Conservation (phyloP, 2,329 filamentous ascomycete genomes). For the Zasmidium citrigriseum region DNA sequence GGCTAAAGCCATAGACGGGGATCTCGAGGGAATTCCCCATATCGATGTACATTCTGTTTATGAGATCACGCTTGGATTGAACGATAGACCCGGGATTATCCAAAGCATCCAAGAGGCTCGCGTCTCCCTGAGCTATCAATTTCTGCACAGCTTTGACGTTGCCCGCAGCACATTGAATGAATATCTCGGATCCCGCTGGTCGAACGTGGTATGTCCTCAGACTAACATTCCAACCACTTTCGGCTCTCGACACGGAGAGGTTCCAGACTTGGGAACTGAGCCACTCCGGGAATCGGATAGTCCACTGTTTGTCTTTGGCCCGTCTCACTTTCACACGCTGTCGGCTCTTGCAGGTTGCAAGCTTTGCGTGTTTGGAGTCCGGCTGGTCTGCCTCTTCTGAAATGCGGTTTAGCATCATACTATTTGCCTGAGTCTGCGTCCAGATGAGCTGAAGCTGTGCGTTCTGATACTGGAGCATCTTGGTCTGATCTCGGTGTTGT, state of each 20-base stretch:
- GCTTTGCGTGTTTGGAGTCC: too few relatives aligned
- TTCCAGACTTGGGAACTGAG: not conserved
- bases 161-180: not conserved
- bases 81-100: not conserved
- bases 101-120: not conserved
- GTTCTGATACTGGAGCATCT: too few relatives aligned
- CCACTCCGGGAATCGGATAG: not conserved
- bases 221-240: not conserved
- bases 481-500: too few relatives aligned
- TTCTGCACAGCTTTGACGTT: not conserved
- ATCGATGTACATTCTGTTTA: not conserved
- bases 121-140: not conserved
- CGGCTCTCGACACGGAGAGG: not conserved
- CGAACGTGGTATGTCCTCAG: not conserved
- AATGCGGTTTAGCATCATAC: too few relatives aligned
- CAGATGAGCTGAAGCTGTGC: too few relatives aligned
- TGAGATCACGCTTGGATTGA: too few relatives aligned
- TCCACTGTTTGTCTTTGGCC: not conserved
- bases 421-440: too few relatives aligned
- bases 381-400: too few relatives aligned
- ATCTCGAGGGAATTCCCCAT: not conserved
- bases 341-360: too few relatives aligned
- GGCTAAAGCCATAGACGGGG: not conserved
- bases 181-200: not conserved
- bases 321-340: not conserved